These are phyloP conservation scores for Astrephomene gubernaculifera DNA, from an alignment of 139 green algal species.

Conservation along the genomic window DNA sequence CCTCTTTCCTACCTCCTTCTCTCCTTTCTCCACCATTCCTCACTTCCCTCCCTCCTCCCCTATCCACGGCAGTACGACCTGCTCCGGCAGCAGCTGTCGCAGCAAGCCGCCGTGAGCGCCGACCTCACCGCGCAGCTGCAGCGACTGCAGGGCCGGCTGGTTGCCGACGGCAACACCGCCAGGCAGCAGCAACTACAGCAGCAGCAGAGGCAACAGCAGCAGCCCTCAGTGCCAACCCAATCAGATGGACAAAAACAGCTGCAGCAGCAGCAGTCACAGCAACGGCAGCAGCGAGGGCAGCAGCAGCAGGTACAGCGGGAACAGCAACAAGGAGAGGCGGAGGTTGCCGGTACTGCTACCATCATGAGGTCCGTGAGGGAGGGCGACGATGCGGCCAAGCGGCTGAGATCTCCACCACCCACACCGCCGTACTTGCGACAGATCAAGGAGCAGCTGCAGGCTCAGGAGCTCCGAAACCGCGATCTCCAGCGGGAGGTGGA, in stretches of 20 bases:
- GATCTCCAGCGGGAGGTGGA: not conserved
- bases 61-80: not conserved
- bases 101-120: not conserved
- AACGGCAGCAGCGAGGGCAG: not conserved
- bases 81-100: conserved; percentile 2
- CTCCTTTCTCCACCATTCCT: not conserved
- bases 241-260: not conserved
- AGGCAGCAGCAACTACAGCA: not conserved
- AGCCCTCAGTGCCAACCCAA: too few relatives aligned
- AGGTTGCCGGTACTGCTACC: too few relatives aligned
- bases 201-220: not conserved
- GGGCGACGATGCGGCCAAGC: too few relatives aligned
- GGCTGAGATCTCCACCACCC: not conserved
- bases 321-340: too few relatives aligned
- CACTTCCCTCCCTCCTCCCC: not conserved
- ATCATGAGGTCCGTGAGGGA: too few relatives aligned
- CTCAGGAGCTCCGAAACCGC: conserved; percentile 5
- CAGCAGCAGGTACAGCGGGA: too few relatives aligned
- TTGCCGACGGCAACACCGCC: not conserved
- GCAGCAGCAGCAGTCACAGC: not conserved
- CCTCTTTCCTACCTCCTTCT: too few relatives aligned
- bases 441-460: not conserved
- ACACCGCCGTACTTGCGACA: not conserved
- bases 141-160: not conserved
- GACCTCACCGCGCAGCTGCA: conserved; percentile 11